phyloP scores from a whole-genome alignment of 257 asterid genomes.

The Solanum paucissectum region DNA sequence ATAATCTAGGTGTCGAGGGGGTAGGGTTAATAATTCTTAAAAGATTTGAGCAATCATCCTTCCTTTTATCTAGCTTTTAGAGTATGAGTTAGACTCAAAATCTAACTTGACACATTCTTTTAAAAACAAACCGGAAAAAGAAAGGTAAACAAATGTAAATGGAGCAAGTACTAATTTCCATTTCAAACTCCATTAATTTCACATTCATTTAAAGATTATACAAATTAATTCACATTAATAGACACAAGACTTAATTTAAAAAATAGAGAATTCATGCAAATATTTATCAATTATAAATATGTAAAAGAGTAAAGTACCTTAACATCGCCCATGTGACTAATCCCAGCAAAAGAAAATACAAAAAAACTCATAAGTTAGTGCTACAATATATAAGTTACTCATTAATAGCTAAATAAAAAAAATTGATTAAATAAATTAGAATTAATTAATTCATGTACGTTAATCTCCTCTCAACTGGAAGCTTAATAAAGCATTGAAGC shows the following conservation, averaged over 20 bases:
- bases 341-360: neutral
- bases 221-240: neutral
- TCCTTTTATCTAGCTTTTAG: neutral
- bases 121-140: too few relatives aligned
- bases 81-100: neutral
- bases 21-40: too few relatives aligned
- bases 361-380: neutral
- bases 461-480: too few relatives aligned
- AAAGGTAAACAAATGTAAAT: too few relatives aligned
- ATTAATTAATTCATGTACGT: too few relatives aligned
- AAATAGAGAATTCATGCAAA: neutral
- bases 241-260: neutral
- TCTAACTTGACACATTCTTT: neutral
- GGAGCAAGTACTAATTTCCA: neutral
- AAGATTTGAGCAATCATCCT: neutral
- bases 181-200: neutral
- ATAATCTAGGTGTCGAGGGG: neutral
- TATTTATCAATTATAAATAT: neutral
- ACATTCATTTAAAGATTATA: neutral
- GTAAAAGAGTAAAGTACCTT: conserved; percentile 24
- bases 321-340: conserved; percentile 31
- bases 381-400: too few relatives aligned
- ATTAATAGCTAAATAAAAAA: neutral
- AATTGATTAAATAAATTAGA: too few relatives aligned
- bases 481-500: too few relatives aligned